Base-by-base conservation (phyloP, 257 asterid genomes). In the Scutellaria baicalensis region DNA sequence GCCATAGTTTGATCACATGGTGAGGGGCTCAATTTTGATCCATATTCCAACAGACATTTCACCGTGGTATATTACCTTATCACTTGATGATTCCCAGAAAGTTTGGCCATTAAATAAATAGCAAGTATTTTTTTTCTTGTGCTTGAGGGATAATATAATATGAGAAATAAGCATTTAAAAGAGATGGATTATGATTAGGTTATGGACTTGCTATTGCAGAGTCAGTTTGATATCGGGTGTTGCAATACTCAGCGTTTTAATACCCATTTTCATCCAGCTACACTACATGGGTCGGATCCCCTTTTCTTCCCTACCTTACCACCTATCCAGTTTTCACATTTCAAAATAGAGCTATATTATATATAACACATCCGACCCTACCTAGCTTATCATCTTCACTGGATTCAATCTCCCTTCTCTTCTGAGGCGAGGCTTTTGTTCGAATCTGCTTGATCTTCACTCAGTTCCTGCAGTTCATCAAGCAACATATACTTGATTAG, bases 391-490 rank as follows among this genome's bases (percentile, higher is more conserved):
- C 47, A 55, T 45, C 73, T 59, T 31, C 20, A 54, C 14, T 18
- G 17, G 55, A 5, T 31, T 59, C 57, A 18, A 4, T 48, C 8
- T 31, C 54, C 50, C 55, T 44, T 47, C 62, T 56, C 57, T 58
- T 66, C 59, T 13, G 47, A 20, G 43, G 7, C 67, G 7, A 9
- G 44, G 9, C 47, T 57, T 64, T 21, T 63, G 55, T 71, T 45
- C 1, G 79, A 58, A 13, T 68, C 77, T 1, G 39, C 68, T 69
- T 58, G 60, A 59, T 70, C 77, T 58, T 76, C 82, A 45, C 66
- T 69, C 35, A 3, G 38, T 47, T 73, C 81, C 84, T 79, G 83
- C 82, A 62, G 45, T 9, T 52, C 38, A 51, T 39, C 31, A 58
- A 17, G 10, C 52, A 14, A 27, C 14, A 20, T 27, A 14, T 48